phyloP scores from a whole-genome alignment of 345 rosid genomes.

The Pugionium cornutum region DNA sequence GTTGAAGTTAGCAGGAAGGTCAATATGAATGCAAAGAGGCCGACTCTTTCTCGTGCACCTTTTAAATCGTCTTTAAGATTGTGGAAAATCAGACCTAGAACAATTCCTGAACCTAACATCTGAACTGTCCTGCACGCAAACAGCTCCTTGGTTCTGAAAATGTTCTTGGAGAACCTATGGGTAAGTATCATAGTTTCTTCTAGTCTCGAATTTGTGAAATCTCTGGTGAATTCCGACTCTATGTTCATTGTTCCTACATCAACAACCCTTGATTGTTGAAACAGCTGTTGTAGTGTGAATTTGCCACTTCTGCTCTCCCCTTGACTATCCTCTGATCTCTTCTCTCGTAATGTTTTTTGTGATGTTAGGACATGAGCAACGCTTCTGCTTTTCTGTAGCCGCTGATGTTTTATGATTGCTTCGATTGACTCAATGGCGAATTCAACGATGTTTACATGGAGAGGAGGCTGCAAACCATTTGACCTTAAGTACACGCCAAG shows the following conservation, averaged over 20 bases:
- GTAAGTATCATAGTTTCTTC: conserved; percentile 71
- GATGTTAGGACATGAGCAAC: conserved; percentile 36
- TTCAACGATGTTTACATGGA: conserved; percentile 70
- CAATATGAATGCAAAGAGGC: conserved; percentile 83
- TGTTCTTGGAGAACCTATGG: conserved; percentile 89
- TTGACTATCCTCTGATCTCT: conserved; percentile 45
- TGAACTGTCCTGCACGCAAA: conserved; percentile 82
- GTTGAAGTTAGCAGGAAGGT: conserved; percentile 84
- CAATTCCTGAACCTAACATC: conserved; percentile 77
- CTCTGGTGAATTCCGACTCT: conserved; percentile 43
- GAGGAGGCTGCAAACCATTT: conserved; percentile 65
- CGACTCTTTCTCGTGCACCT: conserved; percentile 84
- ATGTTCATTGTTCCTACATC: conserved; percentile 55
- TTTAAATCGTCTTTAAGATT: conserved; percentile 55
- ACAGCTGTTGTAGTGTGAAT: conserved; percentile 77
- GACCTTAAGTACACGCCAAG: conserved; percentile 51
- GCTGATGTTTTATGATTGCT: conserved; percentile 44
- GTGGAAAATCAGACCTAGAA: conserved; percentile 84
- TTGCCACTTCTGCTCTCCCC: conserved; percentile 56
- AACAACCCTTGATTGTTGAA: conserved; percentile 71
- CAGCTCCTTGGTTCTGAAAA: conserved; percentile 78
- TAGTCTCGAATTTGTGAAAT: conserved; percentile 69
- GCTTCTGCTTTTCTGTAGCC: conserved; percentile 30
- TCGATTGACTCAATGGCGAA: conserved; percentile 84
- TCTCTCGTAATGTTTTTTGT: conserved; percentile 37